Evolutionary conservation across 257 asterid genomes (phyloP), one percentile per base, ranked within the genome.

Genomic region (Ocimum tenuiflorum): DNA sequence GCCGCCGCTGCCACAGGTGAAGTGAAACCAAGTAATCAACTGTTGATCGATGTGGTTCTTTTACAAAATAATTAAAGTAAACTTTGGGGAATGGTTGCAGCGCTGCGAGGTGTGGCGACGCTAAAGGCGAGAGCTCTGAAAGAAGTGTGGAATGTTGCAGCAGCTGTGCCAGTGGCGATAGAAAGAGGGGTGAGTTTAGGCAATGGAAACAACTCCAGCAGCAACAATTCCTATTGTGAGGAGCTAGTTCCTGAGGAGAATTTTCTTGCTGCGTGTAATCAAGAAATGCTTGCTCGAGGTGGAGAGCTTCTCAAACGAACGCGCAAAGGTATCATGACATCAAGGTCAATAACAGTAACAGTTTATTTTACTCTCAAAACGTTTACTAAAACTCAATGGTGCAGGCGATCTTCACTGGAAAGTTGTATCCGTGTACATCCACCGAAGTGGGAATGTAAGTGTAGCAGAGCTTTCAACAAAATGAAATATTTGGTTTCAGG

Each of bases 341-440:
- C 0, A 39, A 9, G 9, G 7, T 0, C 6, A 2, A 31, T 31
- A 31, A 31, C 6, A 31, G 6, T 7, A 5, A 31, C 36, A 31
- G 4, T 35, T 8, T 6, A 8, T 0, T 11, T 8, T n/a, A 8
- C 45, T n/a, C 45, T 38, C 45, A 8, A 7, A 8, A 38, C 65
- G 63, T 36, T 24, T 48, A 24, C 31, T n/a, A 27, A 27, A 27
- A 11, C 7, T 31, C 7, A 9, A 57, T 63, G 19, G 5, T 65
- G 60, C 83, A 90, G 97, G 97, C 45, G 97, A 90, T 75, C 97
- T 94, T 60, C 99, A 94, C 66, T 90, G 97, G 99, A 94, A 94
- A 71, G 73, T 94, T n/a, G 95, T 90, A n/a, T 94, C 97, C 19
- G 96, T 90, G 12, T 90, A 94, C 33, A 74, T 94, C 53, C 96